Base-by-base conservation (phyloP, 78 protist species). In the Planoprotostelium fungivorum region DNA sequence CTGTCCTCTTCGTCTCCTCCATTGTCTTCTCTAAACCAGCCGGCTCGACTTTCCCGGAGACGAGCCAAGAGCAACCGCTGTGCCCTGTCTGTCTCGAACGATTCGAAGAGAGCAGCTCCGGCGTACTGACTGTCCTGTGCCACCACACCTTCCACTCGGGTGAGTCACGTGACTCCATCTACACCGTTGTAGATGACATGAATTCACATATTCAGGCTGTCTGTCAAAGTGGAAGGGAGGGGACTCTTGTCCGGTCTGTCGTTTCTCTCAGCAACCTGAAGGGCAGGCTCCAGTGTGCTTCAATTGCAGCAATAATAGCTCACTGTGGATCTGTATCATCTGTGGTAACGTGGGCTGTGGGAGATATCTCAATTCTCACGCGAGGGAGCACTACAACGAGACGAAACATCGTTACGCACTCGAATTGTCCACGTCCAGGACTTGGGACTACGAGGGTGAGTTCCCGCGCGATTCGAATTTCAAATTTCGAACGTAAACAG, bases 51-150 rank as follows among this genome's bases (percentile, higher is more conserved):
- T 51, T 51, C 16, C 73, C 73, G 73, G 73, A 5, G 16, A 16
- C 5, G 16, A 51, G 31, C 73, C 31, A 16, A 51, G 97, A 97
- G 86, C 86, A 96, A 38, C 99, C 98, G 5, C 91, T 95, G n/a
- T 97, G 99, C 88, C 97, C 99, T 29, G 99, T 96, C 9, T 97
- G 98, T 83, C 91, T 93, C 38, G 98, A 97, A 51, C 89, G 96
- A 28, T 51, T 97, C 35, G 73, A 51, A 51, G 98, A 97, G 86
- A 90, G 94, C 35, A n/a, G 88, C 0, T 90, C 95, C 0, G 97
- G 98, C 36, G 37, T 98, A 1, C 87, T 97, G 37, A 96, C 98
- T 5, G 95, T 94, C 29, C 51, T 95, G 25, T 98, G 99, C 92
- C 94, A 97, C 91, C 99, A 98, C 88, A 84, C 94, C 83, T 96